Evolutionary conservation across 768 basidiomycete genomes (phyloP), one percentile per base, ranked within the genome.

Genomic region (Lepiota brunneoincarnata): DNA sequence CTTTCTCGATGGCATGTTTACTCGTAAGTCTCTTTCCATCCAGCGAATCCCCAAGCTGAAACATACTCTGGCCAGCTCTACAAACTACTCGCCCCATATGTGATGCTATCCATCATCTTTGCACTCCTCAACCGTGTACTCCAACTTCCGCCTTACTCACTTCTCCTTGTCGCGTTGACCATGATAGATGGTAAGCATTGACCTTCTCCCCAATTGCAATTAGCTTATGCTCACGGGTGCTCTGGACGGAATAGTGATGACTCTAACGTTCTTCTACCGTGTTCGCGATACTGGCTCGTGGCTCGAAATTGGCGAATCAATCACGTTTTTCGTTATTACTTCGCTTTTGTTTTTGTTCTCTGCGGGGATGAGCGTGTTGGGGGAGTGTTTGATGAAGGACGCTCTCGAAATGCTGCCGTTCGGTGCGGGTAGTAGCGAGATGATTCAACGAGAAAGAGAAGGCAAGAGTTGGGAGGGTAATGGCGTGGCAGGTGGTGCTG

Each of bases 251-350:
- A 26, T 55, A 90, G 88, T 84, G 23, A 91, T 91, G 88, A 91
- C 89, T 0, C 74, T 91, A 54, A 75, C 84, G 3, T 93, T 93
- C 72, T 93, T 94, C 69, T 85, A 85, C 74, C 82, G 82, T 36
- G 91, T 94, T 23, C 84, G 83, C 20, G 90, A 94, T 65, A 89
- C 83, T 3, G 89, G 92, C 0, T 91, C 88, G 2, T 94, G 92
- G 92, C 72, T 93, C 54, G 89, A 94, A 63, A 94, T 93, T 49
- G 91, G 92, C 5, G 88, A 91, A 63, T 86, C 89, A 0, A 92
- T 94, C 65, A 91, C 81, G 46, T 92, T 93, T 71, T 94, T 92
- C 69, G 87, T 86, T 60, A 90, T 93, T 56, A 83, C 89, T 1
- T 91, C 89, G 1, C 69, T 93, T 35, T 72, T 94, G 51, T 74